Base-by-base conservation (phyloP, 495 filamentous ascomycete genomes). In the Neurospora hispaniola region DNA sequence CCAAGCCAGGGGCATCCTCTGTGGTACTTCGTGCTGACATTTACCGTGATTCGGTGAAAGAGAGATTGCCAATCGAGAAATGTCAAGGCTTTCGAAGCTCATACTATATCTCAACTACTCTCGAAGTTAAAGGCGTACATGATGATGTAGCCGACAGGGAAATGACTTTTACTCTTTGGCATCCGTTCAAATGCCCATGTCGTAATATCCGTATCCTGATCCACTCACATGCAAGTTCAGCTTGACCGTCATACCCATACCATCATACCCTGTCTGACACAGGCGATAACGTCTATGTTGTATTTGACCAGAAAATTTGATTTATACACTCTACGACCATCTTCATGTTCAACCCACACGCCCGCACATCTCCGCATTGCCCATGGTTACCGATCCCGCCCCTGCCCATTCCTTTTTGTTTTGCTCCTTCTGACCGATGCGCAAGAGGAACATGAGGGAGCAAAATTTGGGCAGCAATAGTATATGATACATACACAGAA, bases 401-500 rank as follows among this genome's bases (percentile, higher is more conserved):
- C 54, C 71, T 42, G 62, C 38, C 48, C 38, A 70, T 59, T 75
- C 69, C 68, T 71, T 74, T 71, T 73, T 71, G 70, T 70, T 72
- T 54, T 70, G 75, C 77, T 79, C 78, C 75, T 76, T 78, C 77
- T 77, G 77, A 70, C 80, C 79, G 75, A 77, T 76, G 74, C 74
- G 71, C 76, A 75, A 80, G 80, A 82, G 79, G 78, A 80, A 79
- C 74, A 72, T 66, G 78, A 74, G 75, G 75, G 79, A 75, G 72
- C 80, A 79, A 81, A 66, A 9, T 66, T 31, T 66, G 12, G 54
- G 54, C 54, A 66, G 54, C 54, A 80, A 76, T 71, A 75, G 80
- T 82, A 81, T 81, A 81, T 79, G 79, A 73, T 85, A 85, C 84
- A 85, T 80, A 79, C 79, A 66, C 54, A 66, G 35, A 18, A 66